phyloP scores from a whole-genome alignment of 371 early-diverging fungal genomes.

The Neoconidiobolus thromboides region DNA sequence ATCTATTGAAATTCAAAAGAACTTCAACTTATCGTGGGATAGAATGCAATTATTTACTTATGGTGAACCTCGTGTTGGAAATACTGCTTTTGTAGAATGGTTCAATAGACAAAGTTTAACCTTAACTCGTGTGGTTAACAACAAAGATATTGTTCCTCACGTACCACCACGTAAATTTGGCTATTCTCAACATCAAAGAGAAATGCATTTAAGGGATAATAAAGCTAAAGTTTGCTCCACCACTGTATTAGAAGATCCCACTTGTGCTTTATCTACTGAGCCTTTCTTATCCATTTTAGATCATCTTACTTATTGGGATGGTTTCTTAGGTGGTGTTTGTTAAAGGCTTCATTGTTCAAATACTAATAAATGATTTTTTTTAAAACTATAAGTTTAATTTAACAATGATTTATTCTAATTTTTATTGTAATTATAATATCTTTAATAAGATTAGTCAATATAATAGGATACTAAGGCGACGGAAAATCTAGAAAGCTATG shows the following conservation, averaged over 20 bases:
- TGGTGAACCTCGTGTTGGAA: constrained; percentile 29
- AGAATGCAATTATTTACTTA: constrained; percentile 5
- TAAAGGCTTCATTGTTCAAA: background rate
- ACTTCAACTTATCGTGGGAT: background rate
- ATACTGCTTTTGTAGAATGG: constrained; percentile 19
- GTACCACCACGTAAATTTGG: constrained; percentile 24
- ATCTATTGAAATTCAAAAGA: background rate
- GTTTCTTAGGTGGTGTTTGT: background rate
- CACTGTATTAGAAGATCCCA: background rate
- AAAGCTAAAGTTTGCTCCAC: background rate
- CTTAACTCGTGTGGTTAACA: constrained; percentile 20
- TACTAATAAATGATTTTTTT: no score
- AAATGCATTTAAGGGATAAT: constrained; percentile 18
- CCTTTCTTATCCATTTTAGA: background rate
- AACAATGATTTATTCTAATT: no score
- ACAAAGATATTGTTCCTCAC: constrained; percentile 27
- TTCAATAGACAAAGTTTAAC: constrained; percentile 15
- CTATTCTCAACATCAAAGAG: constrained; percentile 20
- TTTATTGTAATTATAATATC: no score
- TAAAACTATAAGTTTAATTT: no score
- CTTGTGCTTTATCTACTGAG: background rate
- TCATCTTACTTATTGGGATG: background rate
- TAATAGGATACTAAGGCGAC: no score
- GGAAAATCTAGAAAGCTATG: no score
- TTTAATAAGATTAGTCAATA: no score